These are phyloP conservation scores for Coniferiporia weirii DNA, from an alignment of 1,284 basidiomycete genomes.

Conservation along the genomic window DNA sequence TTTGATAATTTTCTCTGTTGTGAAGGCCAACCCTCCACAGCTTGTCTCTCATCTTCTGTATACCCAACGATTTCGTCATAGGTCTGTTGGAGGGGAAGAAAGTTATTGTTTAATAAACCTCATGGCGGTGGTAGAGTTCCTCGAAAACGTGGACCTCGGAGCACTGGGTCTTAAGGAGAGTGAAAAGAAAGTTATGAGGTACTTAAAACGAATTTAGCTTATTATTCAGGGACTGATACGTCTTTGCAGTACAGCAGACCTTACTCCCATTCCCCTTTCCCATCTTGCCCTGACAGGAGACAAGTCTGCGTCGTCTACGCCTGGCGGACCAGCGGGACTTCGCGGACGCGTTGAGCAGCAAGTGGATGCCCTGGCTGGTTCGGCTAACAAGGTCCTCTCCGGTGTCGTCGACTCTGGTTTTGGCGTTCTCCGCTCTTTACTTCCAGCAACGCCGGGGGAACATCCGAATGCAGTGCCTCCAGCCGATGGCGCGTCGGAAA, in stretches of 20 bases:
- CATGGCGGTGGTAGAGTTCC: constrained; percentile 89
- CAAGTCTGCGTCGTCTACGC: constrained; percentile 27
- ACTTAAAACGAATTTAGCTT: neutral
- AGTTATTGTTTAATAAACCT: constrained; percentile 91
- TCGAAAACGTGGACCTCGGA: constrained; percentile 86
- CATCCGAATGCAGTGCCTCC: constrained; percentile 25
- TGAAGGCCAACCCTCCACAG: constrained; percentile 81
- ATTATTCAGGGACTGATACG: constrained; percentile 5
- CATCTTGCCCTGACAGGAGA: constrained; percentile 27
- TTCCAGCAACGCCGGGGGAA: constrained; percentile 30
- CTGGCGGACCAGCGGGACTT: constrained; percentile 38
- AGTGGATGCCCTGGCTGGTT: constrained; percentile 77
- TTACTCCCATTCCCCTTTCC: constrained; percentile 69
- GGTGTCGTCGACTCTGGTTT: constrained; percentile 84
- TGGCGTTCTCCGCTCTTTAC: constrained; percentile 70
- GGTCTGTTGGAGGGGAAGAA: constrained; percentile 75
- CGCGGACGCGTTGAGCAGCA: constrained; percentile 78
- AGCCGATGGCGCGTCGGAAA: constrained; percentile 23
- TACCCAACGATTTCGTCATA: constrained; percentile 79
- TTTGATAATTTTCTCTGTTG: constrained; percentile 86
- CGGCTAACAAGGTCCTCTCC: constrained; percentile 79
- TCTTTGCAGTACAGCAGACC: constrained; percentile 55
- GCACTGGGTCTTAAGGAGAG: constrained; percentile 73
- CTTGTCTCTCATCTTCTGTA: constrained; percentile 84
- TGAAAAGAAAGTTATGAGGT: constrained; percentile 56